Evolutionary conservation across 805 yeast genomes (phyloP), one percentile per base, ranked within the genome.

Genomic region (Nakazawaea anatomiae): DNA sequence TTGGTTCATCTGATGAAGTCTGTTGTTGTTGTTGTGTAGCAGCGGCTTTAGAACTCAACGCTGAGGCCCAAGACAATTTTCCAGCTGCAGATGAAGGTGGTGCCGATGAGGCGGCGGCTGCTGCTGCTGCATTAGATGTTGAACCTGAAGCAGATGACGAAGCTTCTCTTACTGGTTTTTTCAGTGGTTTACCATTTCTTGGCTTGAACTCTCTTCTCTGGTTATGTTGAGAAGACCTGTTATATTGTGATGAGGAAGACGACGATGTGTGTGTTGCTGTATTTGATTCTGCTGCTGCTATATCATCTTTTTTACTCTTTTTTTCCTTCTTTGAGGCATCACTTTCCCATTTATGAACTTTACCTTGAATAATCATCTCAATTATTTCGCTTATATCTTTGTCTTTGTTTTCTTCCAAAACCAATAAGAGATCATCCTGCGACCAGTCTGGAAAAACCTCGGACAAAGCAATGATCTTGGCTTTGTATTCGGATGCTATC

Each of bases 361-460:
- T 86, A 57, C 96, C 96, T 55, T 89, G 87, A 52, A 95, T 84
- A 68, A 94, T 91, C 67, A 89, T 84, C 63, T 86, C 91, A 56
- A 89, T 85, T 57, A 94, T 88, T 42, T 79, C 76, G 63, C 86
- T 95, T 58, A 90, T 74, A 64, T 87, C 90, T 55, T 82, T 75
- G 42, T 58, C 75, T 58, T 66, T 61, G 56, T 85, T 79, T 69
- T 94, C 98, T 52, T 75, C 74, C 59, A 91, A 82, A 53, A 89
- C 82, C 48, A 85, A 80, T 44, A 75, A 70, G 64, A 94, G 80
- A 65, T 94, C 99, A 31, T 87, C 96, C 50, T 77, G 74, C 45
- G 87, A 79, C 99, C 99, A 94, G 64, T 88, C 96, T 42, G 97
- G 96, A 72, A 94, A 91, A 74, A 94, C 76, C 69, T 92, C 98